Evolutionary conservation across 2,329 filamentous ascomycete genomes (phyloP).

Genomic region (Stachybotrys echinatus): DNA sequence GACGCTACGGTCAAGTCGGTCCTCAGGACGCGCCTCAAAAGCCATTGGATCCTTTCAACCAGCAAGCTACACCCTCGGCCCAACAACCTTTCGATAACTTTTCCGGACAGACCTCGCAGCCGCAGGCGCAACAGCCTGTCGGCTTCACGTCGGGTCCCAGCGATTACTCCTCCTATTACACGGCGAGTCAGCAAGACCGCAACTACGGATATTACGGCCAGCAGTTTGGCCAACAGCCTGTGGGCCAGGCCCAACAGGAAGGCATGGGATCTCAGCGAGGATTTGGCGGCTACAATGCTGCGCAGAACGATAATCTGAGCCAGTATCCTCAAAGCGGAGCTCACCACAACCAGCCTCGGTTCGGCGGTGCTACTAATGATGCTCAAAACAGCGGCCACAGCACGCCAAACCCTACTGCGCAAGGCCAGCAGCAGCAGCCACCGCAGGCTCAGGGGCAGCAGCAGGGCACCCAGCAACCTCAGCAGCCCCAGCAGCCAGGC

Average conservation of each 20-base stretch:
- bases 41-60: constrained; percentile 74
- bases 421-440: constrained; percentile 43
- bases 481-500: constrained; percentile 37
- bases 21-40: constrained; percentile 67
- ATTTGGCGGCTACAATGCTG: constrained; percentile 68
- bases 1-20: constrained; percentile 60
- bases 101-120: constrained; percentile 53
- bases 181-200: constrained; percentile 65
- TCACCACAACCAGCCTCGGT: constrained; percentile 51
- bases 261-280: constrained; percentile 63
- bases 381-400: constrained; percentile 83
- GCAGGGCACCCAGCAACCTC: constrained; percentile 36
- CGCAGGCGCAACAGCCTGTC: constrained; percentile 52
- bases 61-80: constrained; percentile 53
- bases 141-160: constrained; percentile 68
- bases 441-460: constrained; percentile 34
- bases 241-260: constrained; percentile 63
- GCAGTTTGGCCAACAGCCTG: constrained; percentile 51
- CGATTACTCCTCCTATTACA: constrained; percentile 85
- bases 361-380: constrained; percentile 54
- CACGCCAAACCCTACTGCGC: constrained; percentile 74
- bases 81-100: constrained; percentile 58
- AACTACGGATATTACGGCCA: constrained; percentile 76
- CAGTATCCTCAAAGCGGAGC: constrained; percentile 69
- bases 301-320: constrained; percentile 58